phyloP scores from a whole-genome alignment of 176 grass and related monocot species.

The Musa troglodytarum region DNA sequence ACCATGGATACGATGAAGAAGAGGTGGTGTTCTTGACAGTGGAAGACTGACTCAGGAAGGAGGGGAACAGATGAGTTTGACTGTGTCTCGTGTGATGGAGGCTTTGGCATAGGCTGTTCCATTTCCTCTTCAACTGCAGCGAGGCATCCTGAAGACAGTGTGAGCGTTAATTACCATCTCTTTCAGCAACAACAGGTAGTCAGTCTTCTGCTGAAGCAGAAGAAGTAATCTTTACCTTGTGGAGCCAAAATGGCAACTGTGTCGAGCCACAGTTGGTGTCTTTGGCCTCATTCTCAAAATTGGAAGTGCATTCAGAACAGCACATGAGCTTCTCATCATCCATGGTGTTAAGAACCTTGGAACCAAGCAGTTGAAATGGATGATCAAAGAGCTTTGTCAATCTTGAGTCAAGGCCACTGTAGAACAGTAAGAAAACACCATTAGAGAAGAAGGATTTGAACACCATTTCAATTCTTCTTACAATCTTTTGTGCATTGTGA shows the following conservation, averaged over 20 bases:
- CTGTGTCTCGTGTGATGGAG: constrained; percentile 32
- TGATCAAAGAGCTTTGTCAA: constrained; percentile 21
- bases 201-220: neutral
- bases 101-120: constrained; percentile 66
- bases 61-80: constrained; percentile 24
- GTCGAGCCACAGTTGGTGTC: constrained; percentile 16
- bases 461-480: neutral
- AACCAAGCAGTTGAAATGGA: constrained; percentile 31
- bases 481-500: too few relatives aligned
- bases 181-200: neutral
- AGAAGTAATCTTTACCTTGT: constrained; percentile 14
- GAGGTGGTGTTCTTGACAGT: neutral
- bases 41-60: constrained; percentile 17
- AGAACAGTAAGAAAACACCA: constrained; percentile 16
- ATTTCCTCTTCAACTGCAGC: constrained; percentile 76
- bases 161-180: neutral
- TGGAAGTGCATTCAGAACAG: constrained; percentile 58
- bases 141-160: constrained; percentile 33
- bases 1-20: constrained; percentile 37
- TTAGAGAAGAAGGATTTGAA: neutral
- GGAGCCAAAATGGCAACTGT: constrained; percentile 46
- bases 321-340: constrained; percentile 52
- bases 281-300: constrained; percentile 70
- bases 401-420: constrained; percentile 34
- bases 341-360: constrained; percentile 7